phyloP scores from a whole-genome alignment of 805 yeast species.

The Brettanomyces naardenensis region DNA sequence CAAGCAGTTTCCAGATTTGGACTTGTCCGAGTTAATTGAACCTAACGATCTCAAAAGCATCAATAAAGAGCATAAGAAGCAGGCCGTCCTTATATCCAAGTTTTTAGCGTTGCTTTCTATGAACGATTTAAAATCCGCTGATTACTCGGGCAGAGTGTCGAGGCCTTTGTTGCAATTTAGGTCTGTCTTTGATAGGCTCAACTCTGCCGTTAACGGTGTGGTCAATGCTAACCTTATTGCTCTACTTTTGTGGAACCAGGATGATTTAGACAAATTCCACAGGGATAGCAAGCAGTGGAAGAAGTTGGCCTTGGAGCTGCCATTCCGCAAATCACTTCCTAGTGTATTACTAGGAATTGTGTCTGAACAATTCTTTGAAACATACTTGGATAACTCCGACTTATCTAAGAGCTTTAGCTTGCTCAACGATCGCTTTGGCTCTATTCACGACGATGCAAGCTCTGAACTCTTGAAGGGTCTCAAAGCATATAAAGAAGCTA shows the following conservation, averaged over 20 bases:
- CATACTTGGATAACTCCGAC: constrained; percentile 12
- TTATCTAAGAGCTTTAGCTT: constrained; percentile 8
- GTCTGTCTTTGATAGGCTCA: constrained; percentile 50
- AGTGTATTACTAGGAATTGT: constrained; percentile 59
- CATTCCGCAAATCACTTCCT: constrained; percentile 51
- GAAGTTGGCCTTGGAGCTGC: constrained; percentile 44
- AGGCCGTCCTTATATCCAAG: constrained; percentile 38
- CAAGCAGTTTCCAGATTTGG: constrained; percentile 29
- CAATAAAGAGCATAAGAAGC: constrained; percentile 29
- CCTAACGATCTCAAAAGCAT: constrained; percentile 26
- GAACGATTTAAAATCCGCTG: constrained; percentile 41
- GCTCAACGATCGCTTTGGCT: constrained; percentile 13
- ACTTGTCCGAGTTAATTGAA: constrained; percentile 32
- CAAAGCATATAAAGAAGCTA: constrained; percentile 18
- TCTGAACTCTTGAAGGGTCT: constrained; percentile 16
- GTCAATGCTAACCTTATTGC: constrained; percentile 45
- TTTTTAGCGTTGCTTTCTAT: constrained; percentile 38
- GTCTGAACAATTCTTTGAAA: constrained; percentile 43
- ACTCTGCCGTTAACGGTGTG: constrained; percentile 43
- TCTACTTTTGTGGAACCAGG: constrained; percentile 41
- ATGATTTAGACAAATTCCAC: constrained; percentile 41
- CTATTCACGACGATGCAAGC: constrained; percentile 14
- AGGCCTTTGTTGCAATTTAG: constrained; percentile 59
- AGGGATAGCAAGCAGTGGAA: constrained; percentile 50
- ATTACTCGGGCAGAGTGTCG: constrained; percentile 65